Base-by-base conservation (phyloP, 495 filamentous ascomycete genomes). In the Aspergillus ostianus region DNA sequence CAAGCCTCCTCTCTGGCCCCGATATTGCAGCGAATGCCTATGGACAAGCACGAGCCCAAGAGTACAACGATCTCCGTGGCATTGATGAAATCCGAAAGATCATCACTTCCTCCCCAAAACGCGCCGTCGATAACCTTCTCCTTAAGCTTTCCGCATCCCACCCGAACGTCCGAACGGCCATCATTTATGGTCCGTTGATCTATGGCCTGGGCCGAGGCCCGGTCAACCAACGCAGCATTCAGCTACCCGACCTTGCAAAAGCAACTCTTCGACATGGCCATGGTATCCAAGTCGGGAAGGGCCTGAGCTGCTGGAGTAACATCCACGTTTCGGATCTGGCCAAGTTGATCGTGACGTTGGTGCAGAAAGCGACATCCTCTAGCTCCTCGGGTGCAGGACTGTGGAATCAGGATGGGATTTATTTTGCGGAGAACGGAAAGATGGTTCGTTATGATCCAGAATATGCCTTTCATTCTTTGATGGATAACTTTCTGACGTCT, bases 171-270 rank as follows among this genome's bases (percentile, higher is more conserved):
- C 79, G 78, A 56, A 84, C 84, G 0, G 84, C 87, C 2, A 84
- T 90, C 62, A 76, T 90, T 17, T 85, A 79, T 32, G 87, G 87
- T 4, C 86, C 87, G 0, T 80, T 80, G 15, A 90, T 91, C 66
- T 90, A 90, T 67, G 88, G 87, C 19, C 27, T 56, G 51, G 88
- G 87, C 18, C 77, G 85, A 50, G 86, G 88, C 0, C 78, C 86
- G 0, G 80, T 75, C 51, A 90, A 90, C 64, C 68, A 77, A 63
- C 70, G 79, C 57, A 85, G 82, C 59, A 75, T 77, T 62, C 86
- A 90, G 64, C 72, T 86, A 0, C 81, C 83, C 23, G 64, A 69
- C 27, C 66, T 91, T 29, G 73, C 75, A 17, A 65, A 73, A n/a
- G 63, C 57, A 18, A 81, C 79, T 18, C 69, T 90, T 6, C 44